phyloP scores from a whole-genome alignment of 352 stramenopile species.

The Phytophthora brassicae region DNA sequence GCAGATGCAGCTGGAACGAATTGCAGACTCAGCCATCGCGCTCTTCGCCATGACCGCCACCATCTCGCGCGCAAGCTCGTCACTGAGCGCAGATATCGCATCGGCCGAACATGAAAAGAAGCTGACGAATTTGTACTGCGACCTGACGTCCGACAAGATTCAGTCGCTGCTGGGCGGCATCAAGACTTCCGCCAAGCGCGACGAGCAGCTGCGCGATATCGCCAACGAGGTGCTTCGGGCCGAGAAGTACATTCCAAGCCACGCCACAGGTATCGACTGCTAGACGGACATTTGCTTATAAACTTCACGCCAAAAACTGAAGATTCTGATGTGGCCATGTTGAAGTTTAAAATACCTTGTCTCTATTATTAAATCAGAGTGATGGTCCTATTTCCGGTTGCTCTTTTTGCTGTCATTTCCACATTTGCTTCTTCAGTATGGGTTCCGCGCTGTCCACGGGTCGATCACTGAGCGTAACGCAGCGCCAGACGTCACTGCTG shows the following conservation, averaged over 20 bases:
- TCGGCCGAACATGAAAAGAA: constrained; percentile 77
- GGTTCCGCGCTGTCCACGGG: constrained; percentile 23
- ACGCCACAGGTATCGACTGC: constrained; percentile 75
- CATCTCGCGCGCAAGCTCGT: constrained; percentile 78
- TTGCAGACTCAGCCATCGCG: constrained; percentile 83
- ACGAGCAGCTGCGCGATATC: constrained; percentile 74
- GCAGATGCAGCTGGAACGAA: constrained; percentile 85
- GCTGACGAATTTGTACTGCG: constrained; percentile 80
- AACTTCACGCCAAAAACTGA: not conserved
- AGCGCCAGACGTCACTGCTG: constrained; percentile 19
- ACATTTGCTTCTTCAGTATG: constrained; percentile 19
- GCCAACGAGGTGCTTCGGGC: constrained; percentile 74
- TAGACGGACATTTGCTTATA: constrained; percentile 10
- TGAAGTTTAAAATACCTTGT: constrained; percentile 15
- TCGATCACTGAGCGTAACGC: constrained; percentile 13
- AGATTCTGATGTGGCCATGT: constrained; percentile 8
- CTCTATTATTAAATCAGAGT: constrained; percentile 21
- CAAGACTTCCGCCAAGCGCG: constrained; percentile 59
- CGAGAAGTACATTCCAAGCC: constrained; percentile 77
- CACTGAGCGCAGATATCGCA: constrained; percentile 50
- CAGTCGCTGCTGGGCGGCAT: constrained; percentile 57
- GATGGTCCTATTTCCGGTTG: constrained; percentile 18
- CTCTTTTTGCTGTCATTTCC: constrained; percentile 14
- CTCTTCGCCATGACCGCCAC: constrained; percentile 88
- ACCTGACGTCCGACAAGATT: constrained; percentile 73